These are phyloP conservation scores for Cytospora schulzeri DNA, from an alignment of 2,329 filamentous ascomycete genomes.

Conservation along the genomic window DNA sequence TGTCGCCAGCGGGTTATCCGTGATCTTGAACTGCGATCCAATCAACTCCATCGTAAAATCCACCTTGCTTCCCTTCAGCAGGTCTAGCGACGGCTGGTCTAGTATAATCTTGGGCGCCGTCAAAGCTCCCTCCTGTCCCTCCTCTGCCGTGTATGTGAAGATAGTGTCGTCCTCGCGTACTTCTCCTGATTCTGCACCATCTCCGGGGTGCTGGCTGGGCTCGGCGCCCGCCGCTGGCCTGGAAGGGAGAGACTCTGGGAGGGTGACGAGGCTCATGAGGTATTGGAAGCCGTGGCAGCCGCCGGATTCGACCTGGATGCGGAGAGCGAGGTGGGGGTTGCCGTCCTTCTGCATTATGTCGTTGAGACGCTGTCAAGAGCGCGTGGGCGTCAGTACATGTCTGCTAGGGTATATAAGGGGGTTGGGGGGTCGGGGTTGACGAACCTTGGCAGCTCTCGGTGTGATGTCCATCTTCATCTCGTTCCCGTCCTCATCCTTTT, in stretches of 20 bases:
- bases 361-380: conserved; percentile 61
- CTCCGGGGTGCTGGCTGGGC: conserved; percentile 28
- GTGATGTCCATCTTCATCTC: conserved; percentile 84
- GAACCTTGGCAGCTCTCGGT: conserved; percentile 75
- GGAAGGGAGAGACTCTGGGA: conserved; percentile 45
- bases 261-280: conserved; percentile 79
- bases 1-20: conserved; percentile 86
- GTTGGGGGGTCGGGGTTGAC: conserved; percentile 28
- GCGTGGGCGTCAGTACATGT: not conserved
- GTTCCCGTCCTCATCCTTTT: conserved; percentile 80
- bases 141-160: conserved; percentile 68
- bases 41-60: conserved; percentile 97
- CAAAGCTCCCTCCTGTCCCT: conserved; percentile 39
- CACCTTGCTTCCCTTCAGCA: conserved; percentile 90
- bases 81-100: conserved; percentile 81
- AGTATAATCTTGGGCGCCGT: conserved; percentile 77
- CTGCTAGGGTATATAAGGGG: not conserved
- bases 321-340: conserved; percentile 83
- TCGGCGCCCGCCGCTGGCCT: conserved; percentile 24
- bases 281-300: conserved; percentile 99
- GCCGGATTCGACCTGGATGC: conserved; percentile 88
- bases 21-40: conserved; percentile 86
- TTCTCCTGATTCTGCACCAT: conserved; percentile 38
- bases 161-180: conserved; percentile 80
- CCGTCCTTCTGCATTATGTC: conserved; percentile 72